Percentiles rank a stretch among this genome's conserved stretches.
Evolutionary conservation across 1,284 basidiomycete genomes (phyloP).

Genomic region (Leucoagaricus sp.): DNA sequence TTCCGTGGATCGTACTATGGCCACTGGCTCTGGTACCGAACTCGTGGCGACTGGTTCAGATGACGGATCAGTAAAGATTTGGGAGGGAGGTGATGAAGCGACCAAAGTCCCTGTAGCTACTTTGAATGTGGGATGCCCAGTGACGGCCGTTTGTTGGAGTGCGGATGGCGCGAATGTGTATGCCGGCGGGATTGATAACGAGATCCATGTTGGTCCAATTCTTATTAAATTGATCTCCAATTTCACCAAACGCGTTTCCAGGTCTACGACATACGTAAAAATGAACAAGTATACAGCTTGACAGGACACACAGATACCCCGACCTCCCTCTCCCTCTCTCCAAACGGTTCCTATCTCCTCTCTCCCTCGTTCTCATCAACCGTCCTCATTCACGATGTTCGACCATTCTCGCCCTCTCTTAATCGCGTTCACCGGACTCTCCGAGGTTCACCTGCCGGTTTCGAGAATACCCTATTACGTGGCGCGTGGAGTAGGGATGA

Average conservation of each 20-base stretch:
- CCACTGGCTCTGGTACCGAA: conserved; percentile 79
- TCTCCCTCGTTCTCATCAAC: conserved; percentile 89
- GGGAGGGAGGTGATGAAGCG: conserved; percentile 83
- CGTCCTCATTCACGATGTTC: conserved; percentile 85
- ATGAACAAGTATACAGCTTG: conserved; percentile 74
- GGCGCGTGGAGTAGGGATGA: conserved; percentile 85
- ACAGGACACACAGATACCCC: conserved; percentile 87
- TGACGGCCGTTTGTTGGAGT: conserved; percentile 92
- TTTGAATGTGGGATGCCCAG: conserved; percentile 84
- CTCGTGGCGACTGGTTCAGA: conserved; percentile 85
- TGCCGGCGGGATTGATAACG: conserved; percentile 90
- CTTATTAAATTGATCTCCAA: conserved; percentile 11
- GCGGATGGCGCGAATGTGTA: conserved; percentile 85
- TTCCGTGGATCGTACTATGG: conserved; percentile 80
- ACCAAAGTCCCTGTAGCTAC: conserved; percentile 75
- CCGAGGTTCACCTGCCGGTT: conserved; percentile 86
- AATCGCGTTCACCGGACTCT: conserved; percentile 80
- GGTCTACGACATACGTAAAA: conserved; percentile 87
- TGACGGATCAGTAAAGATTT: conserved; percentile 86
- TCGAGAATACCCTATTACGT: conserved; percentile 81
- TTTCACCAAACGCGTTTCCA: conserved; percentile 29
- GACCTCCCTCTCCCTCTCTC: conserved; percentile 86
- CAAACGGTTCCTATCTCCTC: conserved; percentile 79
- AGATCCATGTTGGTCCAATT: conserved; percentile 75
- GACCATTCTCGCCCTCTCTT: conserved; percentile 86